Conservation (phyloP, 2,329 filamentous ascomycete genomes). For the Fusarium palustre region DNA sequence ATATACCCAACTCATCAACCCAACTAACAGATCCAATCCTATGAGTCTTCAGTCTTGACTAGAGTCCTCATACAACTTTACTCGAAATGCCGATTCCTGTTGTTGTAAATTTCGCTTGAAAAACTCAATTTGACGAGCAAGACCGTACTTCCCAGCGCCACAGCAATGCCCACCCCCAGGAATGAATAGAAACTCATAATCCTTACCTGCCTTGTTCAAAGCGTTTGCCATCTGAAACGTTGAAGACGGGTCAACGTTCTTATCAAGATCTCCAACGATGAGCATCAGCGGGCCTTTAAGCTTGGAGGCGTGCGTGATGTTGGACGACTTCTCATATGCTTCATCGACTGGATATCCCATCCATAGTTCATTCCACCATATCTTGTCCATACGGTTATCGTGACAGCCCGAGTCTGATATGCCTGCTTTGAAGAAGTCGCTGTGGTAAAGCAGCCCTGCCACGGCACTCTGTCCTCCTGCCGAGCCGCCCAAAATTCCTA, state of each 20-base stretch:
- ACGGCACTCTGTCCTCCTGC: slow-evolving; percentile 49
- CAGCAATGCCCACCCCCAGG: slow-evolving; percentile 41
- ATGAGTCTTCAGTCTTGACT: neutral
- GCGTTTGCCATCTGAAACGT: slow-evolving; percentile 47
- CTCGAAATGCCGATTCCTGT: neutral
- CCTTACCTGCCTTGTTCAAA: slow-evolving; percentile 46
- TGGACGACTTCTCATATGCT: slow-evolving; percentile 46
- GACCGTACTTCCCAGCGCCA: slow-evolving; percentile 30
- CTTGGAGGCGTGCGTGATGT: slow-evolving; percentile 47
- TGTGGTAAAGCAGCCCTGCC: slow-evolving; percentile 46
- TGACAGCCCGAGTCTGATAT: slow-evolving; percentile 48
- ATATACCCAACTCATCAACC: neutral
- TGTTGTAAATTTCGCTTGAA: slow-evolving; percentile 34
- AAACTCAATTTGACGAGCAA: slow-evolving; percentile 37
- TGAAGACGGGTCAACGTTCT: slow-evolving; percentile 48
- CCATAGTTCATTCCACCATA: slow-evolving; percentile 51
- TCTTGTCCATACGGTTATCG: slow-evolving; percentile 50
- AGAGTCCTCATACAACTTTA: slow-evolving; percentile 8
- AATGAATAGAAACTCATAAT: slow-evolving; percentile 48
- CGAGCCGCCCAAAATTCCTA: slow-evolving; percentile 48
- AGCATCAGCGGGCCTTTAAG: slow-evolving; percentile 46
- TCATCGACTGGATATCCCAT: slow-evolving; percentile 51
- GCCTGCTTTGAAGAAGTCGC: slow-evolving; percentile 48
- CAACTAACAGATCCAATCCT: neutral
- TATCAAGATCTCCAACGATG: slow-evolving; percentile 47